Conservation (phyloP, 2,329 filamentous ascomycete species). For the Colletotrichum truncatum region DNA sequence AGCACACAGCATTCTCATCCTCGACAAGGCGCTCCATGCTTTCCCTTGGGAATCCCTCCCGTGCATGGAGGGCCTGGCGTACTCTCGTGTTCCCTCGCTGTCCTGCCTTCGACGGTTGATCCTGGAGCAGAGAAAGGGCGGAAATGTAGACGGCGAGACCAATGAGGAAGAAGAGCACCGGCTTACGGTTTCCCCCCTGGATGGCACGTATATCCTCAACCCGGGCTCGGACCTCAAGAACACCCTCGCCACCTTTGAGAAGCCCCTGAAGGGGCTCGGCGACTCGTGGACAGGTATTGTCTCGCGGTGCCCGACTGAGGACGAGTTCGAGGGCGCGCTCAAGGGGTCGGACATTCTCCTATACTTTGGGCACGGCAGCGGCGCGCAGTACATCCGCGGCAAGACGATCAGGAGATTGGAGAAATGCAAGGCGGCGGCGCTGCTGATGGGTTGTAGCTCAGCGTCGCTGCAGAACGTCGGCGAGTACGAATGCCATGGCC, state of each 20-base stretch:
- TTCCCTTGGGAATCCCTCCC: constrained; percentile 98
- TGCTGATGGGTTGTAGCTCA: constrained; percentile 95
- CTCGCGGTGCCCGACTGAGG: constrained; percentile 75
- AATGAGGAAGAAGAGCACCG: constrained; percentile 40
- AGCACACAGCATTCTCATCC: constrained; percentile 83
- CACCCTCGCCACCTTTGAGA: constrained; percentile 80
- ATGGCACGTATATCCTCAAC: constrained; percentile 86
- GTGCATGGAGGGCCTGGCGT: constrained; percentile 80
- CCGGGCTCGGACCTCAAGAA: constrained; percentile 84
- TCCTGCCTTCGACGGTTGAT: constrained; percentile 83
- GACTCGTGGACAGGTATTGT: constrained; percentile 77
- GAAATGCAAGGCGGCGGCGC: constrained; percentile 77
- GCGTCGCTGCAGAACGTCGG: constrained; percentile 83
- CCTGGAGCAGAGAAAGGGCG: constrained; percentile 51
- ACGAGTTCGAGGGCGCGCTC: constrained; percentile 78
- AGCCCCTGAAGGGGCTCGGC: constrained; percentile 71
- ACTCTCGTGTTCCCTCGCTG: constrained; percentile 89
- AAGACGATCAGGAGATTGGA: constrained; percentile 83
- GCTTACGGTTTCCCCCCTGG: constrained; percentile 62
- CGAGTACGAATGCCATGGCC: constrained; percentile 90
- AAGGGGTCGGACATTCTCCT: constrained; percentile 76
- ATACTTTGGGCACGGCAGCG: constrained; percentile 97
- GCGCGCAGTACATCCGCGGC: constrained; percentile 91
- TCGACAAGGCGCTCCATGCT: constrained; percentile 89
- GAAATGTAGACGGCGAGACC: constrained; percentile 29